These are phyloP conservation scores for Raffaelea deltoideospora DNA, from an alignment of 2,329 filamentous ascomycete species.

Conservation along the genomic window DNA sequence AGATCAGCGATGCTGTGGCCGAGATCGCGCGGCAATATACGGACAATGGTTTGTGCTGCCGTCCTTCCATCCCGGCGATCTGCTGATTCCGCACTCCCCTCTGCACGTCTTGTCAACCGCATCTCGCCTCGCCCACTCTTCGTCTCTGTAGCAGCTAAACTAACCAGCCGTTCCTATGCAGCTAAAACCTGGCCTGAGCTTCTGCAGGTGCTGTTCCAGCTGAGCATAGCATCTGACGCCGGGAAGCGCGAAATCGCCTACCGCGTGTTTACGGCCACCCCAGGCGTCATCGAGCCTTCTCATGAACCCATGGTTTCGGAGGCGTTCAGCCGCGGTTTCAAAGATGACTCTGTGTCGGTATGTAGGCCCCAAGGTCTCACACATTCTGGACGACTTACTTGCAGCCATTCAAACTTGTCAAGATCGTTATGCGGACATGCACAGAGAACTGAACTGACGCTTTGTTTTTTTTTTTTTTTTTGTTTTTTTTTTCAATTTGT, in stretches of 20 bases:
- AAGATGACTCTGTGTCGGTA: conserved; percentile 70
- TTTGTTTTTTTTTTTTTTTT: too few species aligned
- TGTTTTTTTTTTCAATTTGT: background rate
- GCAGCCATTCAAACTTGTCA: too few species aligned
- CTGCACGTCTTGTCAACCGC: background rate
- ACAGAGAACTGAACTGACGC: background rate
- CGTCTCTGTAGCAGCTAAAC: background rate
- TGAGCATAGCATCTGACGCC: conserved; percentile 72
- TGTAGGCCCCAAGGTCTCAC: too few species aligned
- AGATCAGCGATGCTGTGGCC: conserved; percentile 93
- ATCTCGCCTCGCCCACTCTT: background rate
- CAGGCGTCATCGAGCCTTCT: conserved; percentile 88
- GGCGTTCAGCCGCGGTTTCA: conserved; percentile 85
- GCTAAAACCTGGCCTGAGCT: conserved; percentile 83
- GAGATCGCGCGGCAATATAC: conserved; percentile 91
- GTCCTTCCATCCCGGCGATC: background rate
- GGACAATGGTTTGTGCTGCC: conserved; percentile 56
- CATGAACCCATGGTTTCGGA: conserved; percentile 81
- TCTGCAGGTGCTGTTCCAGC: conserved; percentile 69
- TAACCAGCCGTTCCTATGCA: conserved; percentile 22
- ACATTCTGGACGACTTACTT: too few species aligned
- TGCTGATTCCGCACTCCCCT: background rate
- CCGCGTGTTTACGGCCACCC: conserved; percentile 88
- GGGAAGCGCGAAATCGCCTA: conserved; percentile 86
- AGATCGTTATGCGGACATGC: background rate